phyloP scores from a whole-genome alignment of 2,329 filamentous ascomycete species.

The Phyllosticta paracitricarpa region DNA sequence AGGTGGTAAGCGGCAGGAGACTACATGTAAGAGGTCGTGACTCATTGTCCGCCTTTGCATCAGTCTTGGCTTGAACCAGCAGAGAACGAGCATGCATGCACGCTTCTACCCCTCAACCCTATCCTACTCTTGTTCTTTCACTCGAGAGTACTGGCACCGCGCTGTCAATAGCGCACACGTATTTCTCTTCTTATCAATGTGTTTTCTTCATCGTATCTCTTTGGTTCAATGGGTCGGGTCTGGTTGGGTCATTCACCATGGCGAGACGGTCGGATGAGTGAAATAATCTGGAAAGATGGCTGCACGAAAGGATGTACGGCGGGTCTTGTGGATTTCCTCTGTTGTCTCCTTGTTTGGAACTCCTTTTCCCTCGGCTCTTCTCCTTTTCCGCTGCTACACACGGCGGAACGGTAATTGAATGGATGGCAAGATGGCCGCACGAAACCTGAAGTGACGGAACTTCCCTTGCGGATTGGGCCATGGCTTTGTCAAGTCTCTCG shows the following conservation, averaged over 20 bases:
- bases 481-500: too few species aligned
- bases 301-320: neutral
- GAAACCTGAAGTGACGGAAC: neutral
- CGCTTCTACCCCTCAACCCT: neutral
- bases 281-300: neutral
- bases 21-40: neutral
- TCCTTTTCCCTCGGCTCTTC: neutral
- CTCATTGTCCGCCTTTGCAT: neutral
- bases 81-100: neutral
- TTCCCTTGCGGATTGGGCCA: neutral
- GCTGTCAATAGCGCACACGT: neutral
- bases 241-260: neutral
- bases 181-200: neutral
- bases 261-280: neutral
- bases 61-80: too few species aligned
- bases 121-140: neutral
- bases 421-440: neutral
- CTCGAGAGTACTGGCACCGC: neutral
- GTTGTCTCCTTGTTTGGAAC: neutral
- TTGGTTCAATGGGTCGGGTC: neutral
- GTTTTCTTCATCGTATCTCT: neutral
- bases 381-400: neutral
- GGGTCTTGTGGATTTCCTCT: neutral
- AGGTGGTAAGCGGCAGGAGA: neutral
- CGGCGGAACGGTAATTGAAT: neutral